Evolutionary conservation across 257 asterid species (phyloP).

Genomic region (Nicotiana obtusifolia): DNA sequence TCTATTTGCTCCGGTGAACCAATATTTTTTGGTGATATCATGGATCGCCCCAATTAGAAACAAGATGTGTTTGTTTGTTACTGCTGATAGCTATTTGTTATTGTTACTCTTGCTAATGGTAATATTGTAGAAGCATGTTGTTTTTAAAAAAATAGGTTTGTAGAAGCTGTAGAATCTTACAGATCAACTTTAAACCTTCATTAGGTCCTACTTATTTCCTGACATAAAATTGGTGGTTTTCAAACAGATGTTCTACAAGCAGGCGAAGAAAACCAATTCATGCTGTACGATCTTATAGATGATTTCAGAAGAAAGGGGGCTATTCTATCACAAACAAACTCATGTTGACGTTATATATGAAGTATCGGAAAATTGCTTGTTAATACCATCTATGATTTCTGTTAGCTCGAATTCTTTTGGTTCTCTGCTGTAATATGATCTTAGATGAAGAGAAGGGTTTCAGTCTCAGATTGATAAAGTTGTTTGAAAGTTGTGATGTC

Average conservation of each 20-base stretch:
- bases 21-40: not conserved
- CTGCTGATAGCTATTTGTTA: not conserved
- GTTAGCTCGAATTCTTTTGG: constrained; percentile 16
- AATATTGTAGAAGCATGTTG: not conserved
- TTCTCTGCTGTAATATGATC: not conserved
- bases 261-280: constrained; percentile 85
- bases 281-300: constrained; percentile 75
- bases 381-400: constrained; percentile 20
- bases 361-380: constrained; percentile 19
- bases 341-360: constrained; percentile 14
- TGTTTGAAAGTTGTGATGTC: not conserved
- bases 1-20: not conserved
- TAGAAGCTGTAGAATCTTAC: not conserved
- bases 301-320: not conserved
- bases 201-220: not conserved
- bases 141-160: no score
- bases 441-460: not conserved
- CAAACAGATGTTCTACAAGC: constrained; percentile 84
- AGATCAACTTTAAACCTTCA: not conserved
- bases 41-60: not conserved
- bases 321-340: not conserved
- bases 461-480: not conserved
- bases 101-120: not conserved
- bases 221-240: not conserved
- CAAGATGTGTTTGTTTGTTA: not conserved